phyloP scores from a whole-genome alignment of 805 yeast species.

The Ogataea philodendri region DNA sequence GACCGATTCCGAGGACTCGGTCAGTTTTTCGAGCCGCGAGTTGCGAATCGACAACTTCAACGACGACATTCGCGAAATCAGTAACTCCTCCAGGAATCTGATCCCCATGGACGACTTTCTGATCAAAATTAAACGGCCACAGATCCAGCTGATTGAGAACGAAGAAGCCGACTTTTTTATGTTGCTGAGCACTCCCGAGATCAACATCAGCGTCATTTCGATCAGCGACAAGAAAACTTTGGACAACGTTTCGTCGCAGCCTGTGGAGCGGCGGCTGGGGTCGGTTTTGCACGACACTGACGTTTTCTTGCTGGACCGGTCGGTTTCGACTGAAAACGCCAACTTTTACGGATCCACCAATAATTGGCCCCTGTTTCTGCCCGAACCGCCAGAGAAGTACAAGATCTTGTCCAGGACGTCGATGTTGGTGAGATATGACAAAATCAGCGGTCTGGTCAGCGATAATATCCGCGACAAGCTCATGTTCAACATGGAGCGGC shows the following conservation, averaged over 20 bases:
- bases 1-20: neutral
- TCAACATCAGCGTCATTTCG: constrained; percentile 67
- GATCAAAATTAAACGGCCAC: constrained; percentile 74
- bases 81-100: constrained; percentile 28
- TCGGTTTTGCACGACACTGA: constrained; percentile 67
- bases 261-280: constrained; percentile 68
- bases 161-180: constrained; percentile 56
- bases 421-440: constrained; percentile 57
- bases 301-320: constrained; percentile 59
- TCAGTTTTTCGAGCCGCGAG: constrained; percentile 1
- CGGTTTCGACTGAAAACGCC: constrained; percentile 39
- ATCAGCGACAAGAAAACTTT: constrained; percentile 42
- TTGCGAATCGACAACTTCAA: constrained; percentile 2
- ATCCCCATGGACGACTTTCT: constrained; percentile 52
- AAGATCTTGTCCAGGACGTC: constrained; percentile 65
- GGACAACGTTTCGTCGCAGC: constrained; percentile 23
- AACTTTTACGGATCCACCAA: constrained; percentile 54
- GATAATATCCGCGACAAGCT: constrained; percentile 43
- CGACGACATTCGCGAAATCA: constrained; percentile 1
- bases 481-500: constrained; percentile 65
- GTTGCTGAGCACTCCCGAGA: constrained; percentile 68
- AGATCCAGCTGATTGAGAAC: constrained; percentile 64
- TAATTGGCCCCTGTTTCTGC: constrained; percentile 88
- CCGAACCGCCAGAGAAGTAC: constrained; percentile 54
- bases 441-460: constrained; percentile 42